Conservation (phyloP, 306 rosid species). For the Senna siamea region DNA sequence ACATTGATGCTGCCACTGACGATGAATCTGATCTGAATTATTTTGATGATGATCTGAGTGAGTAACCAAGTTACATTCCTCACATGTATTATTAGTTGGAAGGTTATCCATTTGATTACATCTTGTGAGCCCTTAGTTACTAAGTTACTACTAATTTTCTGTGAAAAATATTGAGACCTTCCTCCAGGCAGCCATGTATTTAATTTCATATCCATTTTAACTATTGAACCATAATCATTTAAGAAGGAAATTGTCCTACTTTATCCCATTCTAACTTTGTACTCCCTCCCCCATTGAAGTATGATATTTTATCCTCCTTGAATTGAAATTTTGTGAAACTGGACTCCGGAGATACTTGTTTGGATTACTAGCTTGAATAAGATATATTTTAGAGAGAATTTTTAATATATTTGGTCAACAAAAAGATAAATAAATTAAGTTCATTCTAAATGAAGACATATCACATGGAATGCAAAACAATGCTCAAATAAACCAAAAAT, state of each 20-base stretch:
- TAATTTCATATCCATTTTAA: slow-evolving; percentile 23
- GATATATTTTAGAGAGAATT: no score
- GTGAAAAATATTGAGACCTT: slow-evolving; percentile 29
- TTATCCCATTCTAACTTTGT: no score
- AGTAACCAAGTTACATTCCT: slow-evolving; percentile 41
- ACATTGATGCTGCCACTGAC: slow-evolving; percentile 59
- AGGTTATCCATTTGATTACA: slow-evolving; percentile 5
- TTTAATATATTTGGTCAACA: no score
- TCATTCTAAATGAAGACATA: no score
- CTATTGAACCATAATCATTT: slow-evolving; percentile 10
- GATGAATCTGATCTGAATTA: slow-evolving; percentile 77
- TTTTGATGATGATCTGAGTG: slow-evolving; percentile 74
- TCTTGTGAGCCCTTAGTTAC: background rate
- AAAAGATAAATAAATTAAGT: no score
- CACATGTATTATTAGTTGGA: slow-evolving; percentile 34
- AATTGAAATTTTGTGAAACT: no score
- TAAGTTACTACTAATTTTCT: slow-evolving; percentile 8
- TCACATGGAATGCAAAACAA: no score
- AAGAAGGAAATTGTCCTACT: background rate
- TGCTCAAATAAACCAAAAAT: no score
- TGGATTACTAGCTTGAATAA: no score
- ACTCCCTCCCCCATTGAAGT: no score
- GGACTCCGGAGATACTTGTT: no score
- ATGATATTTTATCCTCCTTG: no score
- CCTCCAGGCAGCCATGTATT: background rate